These are phyloP conservation scores for Diaporthe sp. DNA, from an alignment of 2,329 filamentous ascomycete genomes.

Conservation along the genomic window DNA sequence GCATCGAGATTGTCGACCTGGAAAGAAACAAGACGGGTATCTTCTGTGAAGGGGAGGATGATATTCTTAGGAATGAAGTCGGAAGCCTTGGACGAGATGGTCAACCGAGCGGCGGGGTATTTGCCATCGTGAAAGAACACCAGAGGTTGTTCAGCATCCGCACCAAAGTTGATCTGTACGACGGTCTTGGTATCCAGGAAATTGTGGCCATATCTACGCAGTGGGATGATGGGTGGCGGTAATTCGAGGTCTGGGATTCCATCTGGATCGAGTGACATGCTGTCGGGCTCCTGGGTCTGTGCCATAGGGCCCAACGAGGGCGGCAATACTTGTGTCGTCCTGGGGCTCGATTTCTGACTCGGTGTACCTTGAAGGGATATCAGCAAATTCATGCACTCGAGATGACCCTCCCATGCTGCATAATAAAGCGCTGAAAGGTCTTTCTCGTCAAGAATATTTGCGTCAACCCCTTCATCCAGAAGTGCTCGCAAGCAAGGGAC, in stretches of 20 bases:
- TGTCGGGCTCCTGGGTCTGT: constrained; percentile 65
- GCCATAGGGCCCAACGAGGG: constrained; percentile 56
- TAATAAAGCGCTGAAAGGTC: constrained; percentile 96
- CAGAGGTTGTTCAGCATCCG: constrained; percentile 80
- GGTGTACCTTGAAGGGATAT: constrained; percentile 52
- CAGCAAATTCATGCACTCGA: constrained; percentile 93
- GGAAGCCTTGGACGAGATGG: constrained; percentile 95
- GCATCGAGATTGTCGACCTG: constrained; percentile 94
- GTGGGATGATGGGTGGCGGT: constrained; percentile 94
- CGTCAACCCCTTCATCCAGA: constrained; percentile 82
- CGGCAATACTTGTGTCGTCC: constrained; percentile 55
- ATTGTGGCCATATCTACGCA: constrained; percentile 96
- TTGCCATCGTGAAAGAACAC: constrained; percentile 98
- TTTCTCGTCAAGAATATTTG: constrained; percentile 90
- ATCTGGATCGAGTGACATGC: constrained; percentile 82
- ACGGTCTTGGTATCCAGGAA: constrained; percentile 98
- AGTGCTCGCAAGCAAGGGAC: constrained; percentile 88
- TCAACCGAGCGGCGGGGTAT: constrained; percentile 93
- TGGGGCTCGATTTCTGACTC: constrained; percentile 52
- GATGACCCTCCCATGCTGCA: constrained; percentile 96
- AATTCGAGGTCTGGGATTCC: constrained; percentile 93
- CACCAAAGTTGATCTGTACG: constrained; percentile 91
- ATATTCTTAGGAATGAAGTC: constrained; percentile 97
- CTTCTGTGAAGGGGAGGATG: constrained; percentile 94
- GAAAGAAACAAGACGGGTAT: constrained; percentile 93